These are phyloP conservation scores for Oligophagozyma castellii DNA, from an alignment of 1,139 yeast genomes.

Conservation along the genomic window DNA sequence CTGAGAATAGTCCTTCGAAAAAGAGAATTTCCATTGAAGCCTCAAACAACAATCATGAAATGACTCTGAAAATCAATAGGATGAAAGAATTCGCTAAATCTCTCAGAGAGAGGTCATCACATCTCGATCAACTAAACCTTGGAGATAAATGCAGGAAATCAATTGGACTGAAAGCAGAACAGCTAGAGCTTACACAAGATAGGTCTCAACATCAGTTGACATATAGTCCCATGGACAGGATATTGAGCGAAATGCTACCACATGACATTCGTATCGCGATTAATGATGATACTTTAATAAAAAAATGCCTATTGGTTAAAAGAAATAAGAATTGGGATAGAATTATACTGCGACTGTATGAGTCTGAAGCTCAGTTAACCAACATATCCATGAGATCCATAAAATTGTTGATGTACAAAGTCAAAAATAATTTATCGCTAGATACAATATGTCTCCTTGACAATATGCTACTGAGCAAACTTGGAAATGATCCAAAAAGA, in stretches of 20 bases:
- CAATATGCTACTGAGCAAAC: slow-evolving; percentile 21
- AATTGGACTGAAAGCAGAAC: no score
- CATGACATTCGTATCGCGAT: not conserved
- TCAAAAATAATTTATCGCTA: slow-evolving; percentile 30
- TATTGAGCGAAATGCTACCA: not conserved
- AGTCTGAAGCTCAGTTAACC: slow-evolving; percentile 29
- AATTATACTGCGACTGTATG: slow-evolving; percentile 34
- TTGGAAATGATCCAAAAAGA: slow-evolving; percentile 25
- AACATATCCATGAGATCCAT: slow-evolving; percentile 30
- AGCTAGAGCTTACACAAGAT: no score
- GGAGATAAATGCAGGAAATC: no score
- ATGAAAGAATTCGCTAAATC: no score
- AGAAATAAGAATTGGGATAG: slow-evolving; percentile 31
- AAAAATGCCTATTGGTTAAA: not conserved
- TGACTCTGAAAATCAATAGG: no score
- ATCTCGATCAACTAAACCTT: no score
- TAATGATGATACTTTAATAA: not conserved
- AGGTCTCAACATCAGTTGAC: no score
- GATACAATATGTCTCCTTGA: slow-evolving; percentile 29
- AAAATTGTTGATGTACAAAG: slow-evolving; percentile 29
- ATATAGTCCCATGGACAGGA: no score
- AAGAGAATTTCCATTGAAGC: no score
- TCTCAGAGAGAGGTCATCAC: no score
- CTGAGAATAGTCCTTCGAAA: no score
- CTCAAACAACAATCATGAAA: no score